Conservation (phyloP, 768 basidiomycete species). For the Chiua virens region DNA sequence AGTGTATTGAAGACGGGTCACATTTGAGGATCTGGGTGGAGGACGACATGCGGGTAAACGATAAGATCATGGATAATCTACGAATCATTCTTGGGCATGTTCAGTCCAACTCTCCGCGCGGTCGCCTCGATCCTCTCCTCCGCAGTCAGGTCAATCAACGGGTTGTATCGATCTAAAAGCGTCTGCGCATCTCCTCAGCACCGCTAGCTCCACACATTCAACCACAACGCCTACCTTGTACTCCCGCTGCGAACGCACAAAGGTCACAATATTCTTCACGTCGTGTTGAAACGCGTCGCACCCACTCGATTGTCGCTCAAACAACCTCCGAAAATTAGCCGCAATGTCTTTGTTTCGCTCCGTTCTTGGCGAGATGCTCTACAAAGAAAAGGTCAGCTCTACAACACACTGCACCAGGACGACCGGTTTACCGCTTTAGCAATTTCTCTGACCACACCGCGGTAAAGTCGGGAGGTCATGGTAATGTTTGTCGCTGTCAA, state of each 20-base stretch:
- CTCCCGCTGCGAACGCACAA: constrained; percentile 70
- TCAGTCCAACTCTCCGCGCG: constrained; percentile 81
- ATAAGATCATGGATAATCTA: background rate
- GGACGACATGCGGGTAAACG: constrained; percentile 12
- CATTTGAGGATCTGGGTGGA: constrained; percentile 53
- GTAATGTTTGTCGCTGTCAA: background rate
- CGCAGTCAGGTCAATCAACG: constrained; percentile 71
- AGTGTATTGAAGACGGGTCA: constrained; percentile 61
- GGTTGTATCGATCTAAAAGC: constrained; percentile 86
- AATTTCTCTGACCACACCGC: constrained; percentile 30
- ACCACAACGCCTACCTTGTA: constrained; percentile 58
- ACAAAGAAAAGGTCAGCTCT: background rate
- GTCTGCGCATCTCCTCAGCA: constrained; percentile 41
- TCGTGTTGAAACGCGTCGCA: constrained; percentile 40
- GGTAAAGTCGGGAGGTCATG: constrained; percentile 22
- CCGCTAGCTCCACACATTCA: background rate
- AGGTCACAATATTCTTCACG: constrained; percentile 59
- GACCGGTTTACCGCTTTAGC: constrained; percentile 22
- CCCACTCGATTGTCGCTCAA: constrained; percentile 37
- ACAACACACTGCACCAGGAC: background rate
- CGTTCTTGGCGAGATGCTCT: constrained; percentile 41
- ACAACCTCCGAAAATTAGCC: constrained; percentile 53
- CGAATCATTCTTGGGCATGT: constrained; percentile 49
- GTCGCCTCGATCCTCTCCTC: constrained; percentile 84
- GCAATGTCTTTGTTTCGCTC: constrained; percentile 44